Evolutionary conservation across 2,329 filamentous ascomycete species (phyloP).

Genomic region (Xylaria digitata): DNA sequence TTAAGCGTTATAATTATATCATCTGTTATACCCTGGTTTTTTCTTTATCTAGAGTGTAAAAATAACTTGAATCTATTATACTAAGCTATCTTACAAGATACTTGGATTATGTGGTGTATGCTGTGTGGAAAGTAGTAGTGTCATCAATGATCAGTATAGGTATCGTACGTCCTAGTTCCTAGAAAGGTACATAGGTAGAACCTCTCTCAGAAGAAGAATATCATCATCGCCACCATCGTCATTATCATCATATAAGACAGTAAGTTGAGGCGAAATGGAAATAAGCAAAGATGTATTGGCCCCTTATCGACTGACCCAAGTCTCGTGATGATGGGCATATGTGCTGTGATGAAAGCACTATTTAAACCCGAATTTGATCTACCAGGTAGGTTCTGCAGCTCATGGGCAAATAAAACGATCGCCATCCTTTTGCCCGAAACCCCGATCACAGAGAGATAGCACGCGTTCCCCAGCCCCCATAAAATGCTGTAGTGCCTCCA

Average conservation of each 20-base stretch:
- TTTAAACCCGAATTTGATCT: neutral
- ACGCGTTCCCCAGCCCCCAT: conserved; percentile 29
- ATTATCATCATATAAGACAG: neutral
- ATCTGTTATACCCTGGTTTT: conserved; percentile 19
- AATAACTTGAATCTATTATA: conserved; percentile 19
- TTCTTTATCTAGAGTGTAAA: conserved; percentile 20
- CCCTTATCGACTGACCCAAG: neutral
- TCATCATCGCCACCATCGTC: too few species aligned
- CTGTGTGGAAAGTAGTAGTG: neutral
- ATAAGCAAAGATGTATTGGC: neutral
- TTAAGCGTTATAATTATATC: conserved; percentile 3
- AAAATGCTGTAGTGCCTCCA: conserved; percentile 18
- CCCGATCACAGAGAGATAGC: conserved; percentile 31
- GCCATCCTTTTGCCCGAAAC: conserved; percentile 46
- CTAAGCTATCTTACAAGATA: neutral
- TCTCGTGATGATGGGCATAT: conserved; percentile 1
- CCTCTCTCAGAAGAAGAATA: neutral
- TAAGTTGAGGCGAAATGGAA: neutral
- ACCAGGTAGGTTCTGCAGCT: conserved; percentile 5
- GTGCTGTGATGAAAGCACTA: neutral
- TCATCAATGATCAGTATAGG: neutral
- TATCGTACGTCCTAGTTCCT: neutral
- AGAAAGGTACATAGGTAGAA: too few species aligned
- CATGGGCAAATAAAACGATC: conserved; percentile 25
- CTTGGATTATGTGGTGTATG: neutral